phyloP scores from a whole-genome alignment of 495 filamentous ascomycete genomes.

The Penicillium soppii region DNA sequence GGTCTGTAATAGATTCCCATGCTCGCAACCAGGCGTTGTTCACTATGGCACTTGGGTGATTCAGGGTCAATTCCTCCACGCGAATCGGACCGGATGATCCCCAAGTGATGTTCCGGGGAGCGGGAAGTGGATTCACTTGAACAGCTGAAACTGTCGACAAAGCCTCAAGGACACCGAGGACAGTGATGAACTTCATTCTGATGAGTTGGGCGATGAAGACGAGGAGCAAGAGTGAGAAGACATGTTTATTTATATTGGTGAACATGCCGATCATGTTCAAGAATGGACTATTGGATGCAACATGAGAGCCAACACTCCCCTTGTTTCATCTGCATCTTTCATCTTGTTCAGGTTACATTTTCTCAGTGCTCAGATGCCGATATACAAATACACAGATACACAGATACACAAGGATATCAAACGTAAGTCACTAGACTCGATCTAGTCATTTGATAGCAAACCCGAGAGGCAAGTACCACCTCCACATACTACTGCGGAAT shows the following conservation, averaged over 20 bases:
- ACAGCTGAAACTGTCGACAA: slow-evolving; percentile 39
- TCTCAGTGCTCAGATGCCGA: no score
- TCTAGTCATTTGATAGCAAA: neutral
- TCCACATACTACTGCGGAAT: slow-evolving; percentile 15
- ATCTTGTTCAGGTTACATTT: no score
- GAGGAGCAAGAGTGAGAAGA: neutral
- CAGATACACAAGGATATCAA: no score
- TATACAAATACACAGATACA: no score
- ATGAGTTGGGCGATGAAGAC: slow-evolving; percentile 5
- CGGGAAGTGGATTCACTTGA: slow-evolving; percentile 54
- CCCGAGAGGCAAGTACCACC: slow-evolving; percentile 12
- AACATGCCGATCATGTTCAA: slow-evolving; percentile 21
- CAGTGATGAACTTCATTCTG: slow-evolving; percentile 32
- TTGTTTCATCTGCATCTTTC: slow-evolving; percentile 24
- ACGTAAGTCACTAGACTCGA: no score
- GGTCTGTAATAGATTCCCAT: slow-evolving; percentile 39
- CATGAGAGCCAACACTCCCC: slow-evolving; percentile 10
- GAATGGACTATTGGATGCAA: slow-evolving; percentile 12
- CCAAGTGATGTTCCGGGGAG: slow-evolving; percentile 54
- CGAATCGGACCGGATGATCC: slow-evolving; percentile 49
- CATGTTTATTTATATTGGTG: slow-evolving; percentile 17
- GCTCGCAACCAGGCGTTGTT: slow-evolving; percentile 48
- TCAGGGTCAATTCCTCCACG: slow-evolving; percentile 29
- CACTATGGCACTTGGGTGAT: slow-evolving; percentile 28
- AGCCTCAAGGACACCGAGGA: slow-evolving; percentile 25